Evolutionary conservation across 345 rosid genomes (phyloP), one percentile per base, ranked within the genome.

Genomic region (Eutrema yunnanense): DNA sequence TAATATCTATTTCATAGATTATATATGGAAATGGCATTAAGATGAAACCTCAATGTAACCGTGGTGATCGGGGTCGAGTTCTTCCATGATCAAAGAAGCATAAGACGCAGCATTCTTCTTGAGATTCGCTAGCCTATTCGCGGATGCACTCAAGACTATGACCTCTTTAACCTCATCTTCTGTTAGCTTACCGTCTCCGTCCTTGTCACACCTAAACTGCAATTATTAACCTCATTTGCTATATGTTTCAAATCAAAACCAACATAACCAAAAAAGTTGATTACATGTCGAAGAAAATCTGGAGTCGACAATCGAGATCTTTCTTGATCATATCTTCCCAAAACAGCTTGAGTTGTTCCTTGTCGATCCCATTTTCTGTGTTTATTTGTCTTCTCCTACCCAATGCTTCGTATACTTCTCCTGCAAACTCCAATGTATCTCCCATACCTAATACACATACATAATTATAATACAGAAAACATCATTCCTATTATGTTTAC

Each of bases 11-110:
- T 46, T 32, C 30, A 16, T 64, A 19, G 12, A 49, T 6, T 6
- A 48, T n/a, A n/a, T n/a, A n/a, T 70, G 9, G 16, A 62, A 57
- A 65, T 36, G 62, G 9, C 9, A 22, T 60, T 14, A 26, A 13
- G 61, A 16, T 7, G 64, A 69, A 42, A 93, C 98, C 96, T 91
- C 97, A 50, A 94, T 94, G 68, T 88, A 86, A 73, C 98, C 98
- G 0, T 50, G 76, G 4, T 86, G 88, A 69, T 88, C 92, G 4
- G 98, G 92, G 67, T 94, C 98, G n/a, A 94, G 94, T 78, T 94
- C 96, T 79, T 94, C 98, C 98, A 94, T 94, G 84, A 94, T 94
- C 58, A 94, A 73, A 52, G 89, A 62, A 32, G 98, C 97, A 71
- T 94, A 94, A n/a, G 75, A 7, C 8, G 65, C 73, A 1, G 96